Conservation (phyloP, 306 rosid species). For the Gleditsia sinensis region DNA sequence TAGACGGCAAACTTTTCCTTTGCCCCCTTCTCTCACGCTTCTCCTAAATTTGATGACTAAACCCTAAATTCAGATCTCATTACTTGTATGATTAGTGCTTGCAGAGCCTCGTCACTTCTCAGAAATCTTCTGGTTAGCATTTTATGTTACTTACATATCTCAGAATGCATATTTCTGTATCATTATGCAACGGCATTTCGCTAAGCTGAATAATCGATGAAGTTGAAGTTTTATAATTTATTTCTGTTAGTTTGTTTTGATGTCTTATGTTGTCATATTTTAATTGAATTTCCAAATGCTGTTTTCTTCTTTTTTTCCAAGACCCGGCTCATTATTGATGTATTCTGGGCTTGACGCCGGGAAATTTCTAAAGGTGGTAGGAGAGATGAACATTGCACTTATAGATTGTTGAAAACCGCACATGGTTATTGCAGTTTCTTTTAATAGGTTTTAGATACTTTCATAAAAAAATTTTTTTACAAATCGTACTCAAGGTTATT, state of each 20-base stretch:
- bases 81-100: background rate
- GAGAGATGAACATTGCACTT: background rate
- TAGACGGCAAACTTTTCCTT: background rate
- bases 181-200: background rate
- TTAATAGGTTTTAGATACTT: background rate
- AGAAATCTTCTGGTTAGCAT: background rate
- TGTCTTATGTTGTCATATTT: background rate
- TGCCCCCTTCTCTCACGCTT: background rate
- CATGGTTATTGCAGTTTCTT: background rate
- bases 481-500: background rate
- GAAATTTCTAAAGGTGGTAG: constrained; percentile 2
- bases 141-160: background rate
- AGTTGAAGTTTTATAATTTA: background rate
- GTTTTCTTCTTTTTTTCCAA: background rate
- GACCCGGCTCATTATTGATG: background rate
- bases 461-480: background rate
- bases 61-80: constrained; percentile 28
- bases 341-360: background rate
- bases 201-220: constrained; percentile 9
- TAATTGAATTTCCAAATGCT: constrained; percentile 11
- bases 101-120: background rate
- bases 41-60: constrained; percentile 25
- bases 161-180: background rate
- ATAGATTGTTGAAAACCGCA: background rate
- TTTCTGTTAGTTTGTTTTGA: background rate